Percentiles rank a stretch among this genome's conserved stretches.
Conservation (phyloP, 2,329 filamentous ascomycete genomes). For the Trichoderma oligosporum region DNA sequence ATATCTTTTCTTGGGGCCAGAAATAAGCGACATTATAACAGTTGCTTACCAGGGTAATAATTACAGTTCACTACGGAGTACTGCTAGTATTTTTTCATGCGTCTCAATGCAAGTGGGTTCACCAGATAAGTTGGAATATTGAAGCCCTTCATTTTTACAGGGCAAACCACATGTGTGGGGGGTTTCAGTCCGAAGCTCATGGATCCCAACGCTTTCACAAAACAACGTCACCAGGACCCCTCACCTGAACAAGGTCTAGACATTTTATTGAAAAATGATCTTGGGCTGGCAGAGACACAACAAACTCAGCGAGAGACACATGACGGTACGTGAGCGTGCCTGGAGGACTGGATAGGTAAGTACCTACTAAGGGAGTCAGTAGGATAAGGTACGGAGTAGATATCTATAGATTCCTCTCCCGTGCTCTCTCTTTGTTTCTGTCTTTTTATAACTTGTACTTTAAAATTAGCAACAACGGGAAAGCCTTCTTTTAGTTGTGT, state of each 20-base stretch:
- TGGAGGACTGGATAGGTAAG: no score
- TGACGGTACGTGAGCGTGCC: no score
- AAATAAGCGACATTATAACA: no score
- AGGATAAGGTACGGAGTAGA: background rate
- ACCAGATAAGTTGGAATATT: background rate
- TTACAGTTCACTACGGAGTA: no score
- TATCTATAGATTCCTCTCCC: background rate
- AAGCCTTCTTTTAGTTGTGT: background rate
- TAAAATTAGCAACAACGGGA: background rate
- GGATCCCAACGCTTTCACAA: background rate
- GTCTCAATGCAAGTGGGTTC: background rate
- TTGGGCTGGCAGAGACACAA: constrained; percentile 9
- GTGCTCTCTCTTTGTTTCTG: background rate
- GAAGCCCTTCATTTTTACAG: background rate
- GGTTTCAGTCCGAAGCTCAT: background rate
- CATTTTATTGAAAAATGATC: background rate
- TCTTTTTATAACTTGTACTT: no score
- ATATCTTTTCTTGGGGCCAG: no score
- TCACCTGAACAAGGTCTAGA: constrained; percentile 6
- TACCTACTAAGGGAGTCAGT: no score
- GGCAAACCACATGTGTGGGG: background rate
- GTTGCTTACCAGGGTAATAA: no score
- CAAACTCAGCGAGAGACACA: no score
- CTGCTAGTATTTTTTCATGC: background rate
- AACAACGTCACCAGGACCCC: constrained; percentile 14